A percentile compares a stretch with the other conserved stretches of the same genome.
These are phyloP conservation scores for Tylopilus vinaceipallidus DNA, from an alignment of 768 basidiomycete genomes.

Conservation along the genomic window DNA sequence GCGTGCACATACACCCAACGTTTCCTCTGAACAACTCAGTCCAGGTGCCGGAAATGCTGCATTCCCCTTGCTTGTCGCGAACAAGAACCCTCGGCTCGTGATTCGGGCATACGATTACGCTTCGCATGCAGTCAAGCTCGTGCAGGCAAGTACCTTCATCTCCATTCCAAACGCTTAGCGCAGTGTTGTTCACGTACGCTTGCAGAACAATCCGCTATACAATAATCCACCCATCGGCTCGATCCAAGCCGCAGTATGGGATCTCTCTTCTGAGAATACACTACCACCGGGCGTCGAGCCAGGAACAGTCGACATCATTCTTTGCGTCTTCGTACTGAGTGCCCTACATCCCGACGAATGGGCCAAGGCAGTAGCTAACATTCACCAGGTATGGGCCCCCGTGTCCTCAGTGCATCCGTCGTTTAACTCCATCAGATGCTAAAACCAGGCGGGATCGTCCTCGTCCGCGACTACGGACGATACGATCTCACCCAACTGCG, in stretches of 20 bases:
- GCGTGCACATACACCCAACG: background rate
- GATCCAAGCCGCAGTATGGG: slow-evolving; percentile 86
- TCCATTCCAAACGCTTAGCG: background rate
- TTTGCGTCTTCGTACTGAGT: slow-evolving; percentile 92
- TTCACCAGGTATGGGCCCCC: slow-evolving; percentile 58
- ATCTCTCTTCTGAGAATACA: slow-evolving; percentile 62
- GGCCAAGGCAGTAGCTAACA: slow-evolving; percentile 76
- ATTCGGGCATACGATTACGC: slow-evolving; percentile 92
- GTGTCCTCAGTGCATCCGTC: background rate
- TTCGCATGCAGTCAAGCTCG: slow-evolving; percentile 80
- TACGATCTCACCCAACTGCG: slow-evolving; percentile 93
- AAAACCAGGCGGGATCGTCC: slow-evolving; percentile 81
- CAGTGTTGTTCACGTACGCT: background rate
- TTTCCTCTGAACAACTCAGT: slow-evolving; percentile 4
- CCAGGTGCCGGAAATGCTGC: slow-evolving; percentile 93
- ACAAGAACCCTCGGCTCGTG: slow-evolving; percentile 72
- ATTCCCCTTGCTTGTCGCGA: slow-evolving; percentile 82
- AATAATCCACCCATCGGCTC: slow-evolving; percentile 60
- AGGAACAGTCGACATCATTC: slow-evolving; percentile 78
- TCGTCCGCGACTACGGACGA: slow-evolving; percentile 93
- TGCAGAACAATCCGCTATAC: slow-evolving; percentile 73
- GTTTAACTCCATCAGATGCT: slow-evolving; percentile 60
- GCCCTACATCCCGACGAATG: slow-evolving; percentile 95
- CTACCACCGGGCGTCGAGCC: slow-evolving; percentile 65
- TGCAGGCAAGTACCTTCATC: slow-evolving; percentile 57